Percentiles rank a stretch among this genome's conserved stretches.
Conservation (phyloP, 192 early-diverging fungal genomes). For the Coemansia sp. region DNA sequence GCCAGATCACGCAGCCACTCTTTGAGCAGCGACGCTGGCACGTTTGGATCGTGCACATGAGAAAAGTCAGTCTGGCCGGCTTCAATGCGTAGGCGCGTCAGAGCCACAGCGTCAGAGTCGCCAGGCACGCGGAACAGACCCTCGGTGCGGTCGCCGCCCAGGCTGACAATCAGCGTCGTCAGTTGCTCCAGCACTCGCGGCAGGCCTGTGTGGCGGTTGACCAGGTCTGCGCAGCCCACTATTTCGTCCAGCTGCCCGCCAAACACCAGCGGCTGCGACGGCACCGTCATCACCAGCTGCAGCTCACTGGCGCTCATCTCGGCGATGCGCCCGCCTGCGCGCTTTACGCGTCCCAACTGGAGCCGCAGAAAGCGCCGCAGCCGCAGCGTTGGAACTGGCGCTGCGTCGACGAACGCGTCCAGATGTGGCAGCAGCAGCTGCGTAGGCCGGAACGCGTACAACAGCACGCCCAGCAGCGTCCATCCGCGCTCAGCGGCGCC, state of each 20-base stretch:
- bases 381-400: slow-evolving; percentile 15
- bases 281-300: slow-evolving; percentile 71
- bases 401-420: slow-evolving; percentile 62
- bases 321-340: slow-evolving; percentile 75
- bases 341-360: slow-evolving; percentile 67
- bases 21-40: slow-evolving; percentile 88
- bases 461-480: slow-evolving; percentile 77
- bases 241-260: slow-evolving; percentile 86
- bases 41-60: slow-evolving; percentile 83
- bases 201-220: slow-evolving; percentile 42
- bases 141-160: slow-evolving; percentile 79
- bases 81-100: slow-evolving; percentile 76
- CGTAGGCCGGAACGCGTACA: slow-evolving; percentile 87
- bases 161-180: slow-evolving; percentile 64
- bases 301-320: slow-evolving; percentile 63
- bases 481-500: slow-evolving; percentile 73
- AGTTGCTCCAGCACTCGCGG: slow-evolving; percentile 84
- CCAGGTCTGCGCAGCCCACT: slow-evolving; percentile 58
- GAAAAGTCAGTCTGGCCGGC: slow-evolving; percentile 69
- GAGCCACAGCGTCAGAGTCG: slow-evolving; percentile 79
- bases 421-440: slow-evolving; percentile 85
- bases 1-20: slow-evolving; percentile 93
- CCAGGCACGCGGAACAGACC: slow-evolving; percentile 97
- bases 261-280: slow-evolving; percentile 84
- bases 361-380: slow-evolving; percentile 51